Evolutionary conservation across 352 stramenopile species (phyloP).

Genomic region (Phytophthora kernoviae): DNA sequence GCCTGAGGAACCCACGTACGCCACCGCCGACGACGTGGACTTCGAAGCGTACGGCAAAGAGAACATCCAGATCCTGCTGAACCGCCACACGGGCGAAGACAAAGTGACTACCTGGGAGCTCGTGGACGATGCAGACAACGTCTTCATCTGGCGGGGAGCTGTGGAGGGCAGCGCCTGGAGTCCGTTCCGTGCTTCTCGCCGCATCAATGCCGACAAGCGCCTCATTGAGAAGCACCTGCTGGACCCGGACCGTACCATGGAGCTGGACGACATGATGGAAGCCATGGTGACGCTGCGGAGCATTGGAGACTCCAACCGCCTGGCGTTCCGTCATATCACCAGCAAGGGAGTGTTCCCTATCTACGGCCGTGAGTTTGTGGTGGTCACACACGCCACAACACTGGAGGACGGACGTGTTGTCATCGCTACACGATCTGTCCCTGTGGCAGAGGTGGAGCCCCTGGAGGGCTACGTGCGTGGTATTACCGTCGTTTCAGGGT

Average conservation of each 20-base stretch:
- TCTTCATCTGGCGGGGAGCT: constrained; percentile 67
- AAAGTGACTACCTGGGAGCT: constrained; percentile 76
- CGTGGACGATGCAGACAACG: constrained; percentile 52
- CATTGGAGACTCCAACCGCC: constrained; percentile 51
- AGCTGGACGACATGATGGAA: constrained; percentile 87
- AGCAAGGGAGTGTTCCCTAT: constrained; percentile 85
- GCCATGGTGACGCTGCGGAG: constrained; percentile 57
- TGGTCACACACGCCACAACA: constrained; percentile 64
- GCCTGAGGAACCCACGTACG: constrained; percentile 40
- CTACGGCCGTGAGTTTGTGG: constrained; percentile 71
- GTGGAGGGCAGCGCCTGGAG: constrained; percentile 72
- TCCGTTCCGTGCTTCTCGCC: constrained; percentile 63
- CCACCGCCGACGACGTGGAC: constrained; percentile 59
- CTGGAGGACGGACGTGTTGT: constrained; percentile 58
- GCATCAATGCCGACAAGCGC: constrained; percentile 59
- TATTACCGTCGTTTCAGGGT: constrained; percentile 74
- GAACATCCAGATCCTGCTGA: constrained; percentile 68
- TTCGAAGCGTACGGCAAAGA: constrained; percentile 68
- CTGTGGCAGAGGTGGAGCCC: constrained; percentile 45
- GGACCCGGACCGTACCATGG: constrained; percentile 62
- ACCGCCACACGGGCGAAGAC: constrained; percentile 63
- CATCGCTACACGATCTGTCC: constrained; percentile 73
- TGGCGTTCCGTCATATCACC: constrained; percentile 72
- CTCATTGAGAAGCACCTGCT: constrained; percentile 62
- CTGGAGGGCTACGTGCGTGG: constrained; percentile 71